A percentile compares a stretch with the other conserved stretches of the same genome.
phyloP scores from a whole-genome alignment of 1,284 basidiomycete genomes.

The Trametes pubescens region DNA sequence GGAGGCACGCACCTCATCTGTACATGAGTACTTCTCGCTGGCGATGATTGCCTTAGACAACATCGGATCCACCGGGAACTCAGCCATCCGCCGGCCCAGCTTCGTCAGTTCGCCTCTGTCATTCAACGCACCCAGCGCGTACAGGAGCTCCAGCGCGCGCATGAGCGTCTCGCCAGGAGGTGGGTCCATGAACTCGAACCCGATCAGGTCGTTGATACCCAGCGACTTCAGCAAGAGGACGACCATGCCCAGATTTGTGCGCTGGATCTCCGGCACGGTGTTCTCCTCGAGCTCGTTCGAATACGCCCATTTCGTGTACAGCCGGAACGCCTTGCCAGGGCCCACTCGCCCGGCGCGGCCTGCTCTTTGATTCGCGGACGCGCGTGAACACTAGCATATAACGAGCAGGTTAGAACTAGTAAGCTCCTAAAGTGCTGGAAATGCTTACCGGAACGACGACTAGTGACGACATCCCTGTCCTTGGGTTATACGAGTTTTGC shows the following conservation, averaged over 20 bases:
- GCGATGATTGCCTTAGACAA: slow-evolving; percentile 96
- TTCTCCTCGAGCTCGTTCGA: slow-evolving; percentile 95
- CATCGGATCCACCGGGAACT: slow-evolving; percentile 99
- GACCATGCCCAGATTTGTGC: slow-evolving; percentile 97
- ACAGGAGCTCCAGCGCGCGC: slow-evolving; percentile 91
- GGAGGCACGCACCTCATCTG: slow-evolving; percentile 80
- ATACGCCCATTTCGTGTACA: slow-evolving; percentile 97
- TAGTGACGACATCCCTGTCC: slow-evolving; percentile 96
- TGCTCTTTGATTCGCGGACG: slow-evolving; percentile 96
- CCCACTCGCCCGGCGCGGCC: slow-evolving; percentile 98
- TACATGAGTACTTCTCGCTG: slow-evolving; percentile 94
- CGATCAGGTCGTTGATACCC: slow-evolving; percentile 97
- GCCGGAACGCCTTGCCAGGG: slow-evolving; percentile 96
- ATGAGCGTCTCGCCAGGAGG: slow-evolving; percentile 99
- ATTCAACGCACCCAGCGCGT: slow-evolving; percentile 96
- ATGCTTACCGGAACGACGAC: slow-evolving; percentile 89
- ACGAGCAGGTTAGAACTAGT: background rate
- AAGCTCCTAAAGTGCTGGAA: background rate
- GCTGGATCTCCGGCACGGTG: slow-evolving; percentile 98
- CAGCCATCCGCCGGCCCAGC: slow-evolving; percentile 96
- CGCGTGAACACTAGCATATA: slow-evolving; percentile 82
- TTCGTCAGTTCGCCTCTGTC: slow-evolving; percentile 97
- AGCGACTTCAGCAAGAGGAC: slow-evolving; percentile 95
- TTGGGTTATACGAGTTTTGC: slow-evolving; percentile 96
- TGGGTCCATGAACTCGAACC: slow-evolving; percentile 99